Percentiles rank a stretch among this genome's conserved stretches.
Evolutionary conservation across 2,329 filamentous ascomycete genomes (phyloP).

Genomic region (Sphaerulina vaccinii): DNA sequence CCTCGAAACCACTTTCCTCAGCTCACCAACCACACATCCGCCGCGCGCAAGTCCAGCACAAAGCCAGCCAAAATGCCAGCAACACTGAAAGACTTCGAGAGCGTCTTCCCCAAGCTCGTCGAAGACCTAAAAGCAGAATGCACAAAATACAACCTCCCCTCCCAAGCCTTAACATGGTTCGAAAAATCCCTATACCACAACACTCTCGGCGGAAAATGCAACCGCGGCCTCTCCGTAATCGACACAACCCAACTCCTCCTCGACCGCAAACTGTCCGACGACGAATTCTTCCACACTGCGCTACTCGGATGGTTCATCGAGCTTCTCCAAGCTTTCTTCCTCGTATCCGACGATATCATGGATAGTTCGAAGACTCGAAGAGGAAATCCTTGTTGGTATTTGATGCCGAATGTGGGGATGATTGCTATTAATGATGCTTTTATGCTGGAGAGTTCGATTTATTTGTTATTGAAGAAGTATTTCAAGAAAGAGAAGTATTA

Average conservation of each 20-base stretch:
- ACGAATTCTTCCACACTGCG: conserved; percentile 85
- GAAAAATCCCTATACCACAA: conserved; percentile 82
- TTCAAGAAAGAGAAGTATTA: conserved; percentile 87
- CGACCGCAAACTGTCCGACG: conserved; percentile 66
- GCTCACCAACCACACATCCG: conserved; percentile 9
- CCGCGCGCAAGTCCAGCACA: no score
- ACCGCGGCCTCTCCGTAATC: conserved; percentile 95
- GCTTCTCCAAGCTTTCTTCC: conserved; percentile 97
- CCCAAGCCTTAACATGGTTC: conserved; percentile 81
- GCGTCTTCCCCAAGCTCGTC: conserved; percentile 81
- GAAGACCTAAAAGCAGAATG: conserved; percentile 78
- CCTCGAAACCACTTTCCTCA: not conserved
- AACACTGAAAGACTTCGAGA: conserved; percentile 83
- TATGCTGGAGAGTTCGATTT: conserved; percentile 90
- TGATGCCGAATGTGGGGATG: conserved; percentile 83
- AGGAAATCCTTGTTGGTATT: conserved; percentile 95
- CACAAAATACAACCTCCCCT: conserved; percentile 77
- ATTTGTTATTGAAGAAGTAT: conserved; percentile 86
- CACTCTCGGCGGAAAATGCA: conserved; percentile 92
- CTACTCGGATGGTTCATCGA: conserved; percentile 97
- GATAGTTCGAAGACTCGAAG: conserved; percentile 92
- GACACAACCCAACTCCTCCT: conserved; percentile 84
- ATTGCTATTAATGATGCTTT: conserved; percentile 98
- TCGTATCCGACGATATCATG: conserved; percentile 99
- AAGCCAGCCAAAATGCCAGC: conserved; percentile 60